Base-by-base conservation (phyloP, 192 early-diverging fungal species). In the Podila minutissima region DNA sequence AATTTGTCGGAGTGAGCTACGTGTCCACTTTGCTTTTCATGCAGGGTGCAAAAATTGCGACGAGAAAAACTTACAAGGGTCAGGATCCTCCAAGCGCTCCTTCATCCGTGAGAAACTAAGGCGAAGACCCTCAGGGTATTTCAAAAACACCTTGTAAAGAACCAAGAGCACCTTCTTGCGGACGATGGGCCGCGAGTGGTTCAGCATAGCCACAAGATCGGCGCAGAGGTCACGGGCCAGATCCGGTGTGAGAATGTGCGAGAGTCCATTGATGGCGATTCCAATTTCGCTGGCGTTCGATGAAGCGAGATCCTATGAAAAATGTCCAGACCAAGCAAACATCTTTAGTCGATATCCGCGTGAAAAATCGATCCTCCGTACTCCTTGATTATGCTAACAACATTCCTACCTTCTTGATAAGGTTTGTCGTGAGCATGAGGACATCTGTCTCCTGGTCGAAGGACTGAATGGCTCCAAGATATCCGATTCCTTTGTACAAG, bases 391-490 rank as follows among this genome's bases (percentile, higher is more conserved):
- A 37, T 38, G 24, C 32, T 38, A 55, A 55, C 9, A 51, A 19
- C 22, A 37, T 15, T 31, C 17, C 46, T 84, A 95, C 95, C 84
- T 99, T 99, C 82, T 96, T 96, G 62, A 98, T 95, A 72, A 97
- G 85, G 83, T 99, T 99, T 12, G 96, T 98, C 15, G 93, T 92
- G 49, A 99, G 88, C 96, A 99, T 98, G 37, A 98, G 85, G 11
- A 99, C 95, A 85, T 97, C 95, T 15, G 96, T 98, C 55, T 96
- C 95, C 51, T 95, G 94, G 63, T 91, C 88, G 84, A 99, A 98
- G 3, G 95, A 94, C 66, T 92, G 91, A 0, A 93, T 86, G 11
- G 97, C 98, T 1, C 96, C 97, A 66, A 95, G 86, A 73, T 99
- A 99, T 38, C 97, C 98, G 41, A 94, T 86, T 29, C 95, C 87